Percentiles rank a stretch among this genome's conserved stretches.
phyloP scores from a whole-genome alignment of 768 basidiomycete species.

The Lentinus tigrinus region DNA sequence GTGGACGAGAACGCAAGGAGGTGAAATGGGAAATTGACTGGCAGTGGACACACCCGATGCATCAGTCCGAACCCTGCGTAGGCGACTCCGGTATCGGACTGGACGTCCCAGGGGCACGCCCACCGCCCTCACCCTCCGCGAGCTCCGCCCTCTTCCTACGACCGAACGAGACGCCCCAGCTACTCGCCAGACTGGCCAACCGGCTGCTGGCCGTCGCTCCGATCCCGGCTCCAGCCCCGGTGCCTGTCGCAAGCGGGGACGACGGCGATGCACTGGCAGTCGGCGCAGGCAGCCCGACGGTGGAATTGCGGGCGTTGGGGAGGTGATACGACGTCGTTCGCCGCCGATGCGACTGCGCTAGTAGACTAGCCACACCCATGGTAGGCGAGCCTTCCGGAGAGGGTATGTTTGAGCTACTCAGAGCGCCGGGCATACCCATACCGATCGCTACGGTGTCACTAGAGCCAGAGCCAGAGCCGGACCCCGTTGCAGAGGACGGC shows the following conservation, averaged over 20 bases:
- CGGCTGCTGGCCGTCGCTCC: constrained; percentile 24
- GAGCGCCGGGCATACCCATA: constrained; percentile 13
- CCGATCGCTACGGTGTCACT: constrained; percentile 15
- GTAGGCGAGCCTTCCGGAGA: constrained; percentile 62
- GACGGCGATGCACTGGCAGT: constrained; percentile 41
- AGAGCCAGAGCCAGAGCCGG: not conserved
- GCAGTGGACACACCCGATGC: not conserved
- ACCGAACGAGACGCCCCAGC: constrained; percentile 66
- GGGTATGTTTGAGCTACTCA: constrained; percentile 31
- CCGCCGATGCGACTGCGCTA: constrained; percentile 39
- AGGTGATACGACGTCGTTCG: constrained; percentile 63
- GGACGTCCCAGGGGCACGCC: constrained; percentile 3
- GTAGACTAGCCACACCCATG: constrained; percentile 54
- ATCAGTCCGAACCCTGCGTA: not conserved
- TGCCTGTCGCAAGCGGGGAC: constrained; percentile 22
- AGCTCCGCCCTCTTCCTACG: constrained; percentile 41
- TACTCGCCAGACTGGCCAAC: constrained; percentile 39
- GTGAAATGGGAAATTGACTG: not conserved
- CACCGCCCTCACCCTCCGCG: constrained; percentile 1
- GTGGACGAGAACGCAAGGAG: not conserved
- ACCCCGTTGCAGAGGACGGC: not conserved
- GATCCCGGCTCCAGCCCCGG: constrained; percentile 7
- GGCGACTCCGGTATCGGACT: constrained; percentile 16
- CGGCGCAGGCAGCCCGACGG: constrained; percentile 16
- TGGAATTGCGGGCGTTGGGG: constrained; percentile 31